phyloP scores from a whole-genome alignment of 768 basidiomycete species.

The Boletus tomentosulus region DNA sequence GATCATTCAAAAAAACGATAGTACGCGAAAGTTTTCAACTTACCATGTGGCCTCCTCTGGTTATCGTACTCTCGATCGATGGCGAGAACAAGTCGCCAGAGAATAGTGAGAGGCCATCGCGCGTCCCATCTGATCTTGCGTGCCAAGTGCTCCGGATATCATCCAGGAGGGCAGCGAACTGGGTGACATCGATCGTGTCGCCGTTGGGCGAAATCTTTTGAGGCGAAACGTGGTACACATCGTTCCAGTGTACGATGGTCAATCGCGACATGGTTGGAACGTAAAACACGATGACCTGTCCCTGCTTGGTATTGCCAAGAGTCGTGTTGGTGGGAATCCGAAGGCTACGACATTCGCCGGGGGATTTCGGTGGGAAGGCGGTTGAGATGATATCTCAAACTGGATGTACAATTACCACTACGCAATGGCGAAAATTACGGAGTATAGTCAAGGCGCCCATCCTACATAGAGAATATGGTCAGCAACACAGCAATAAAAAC shows the following conservation, averaged over 20 bases:
- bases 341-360: neutral
- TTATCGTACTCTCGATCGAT: slow-evolving; percentile 80
- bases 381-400: neutral
- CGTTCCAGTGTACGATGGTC: slow-evolving; percentile 30
- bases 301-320: neutral
- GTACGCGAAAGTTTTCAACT: slow-evolving; percentile 8
- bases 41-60: slow-evolving; percentile 90
- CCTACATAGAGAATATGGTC: neutral
- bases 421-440: neutral
- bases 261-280: slow-evolving; percentile 33
- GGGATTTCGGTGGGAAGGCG: neutral
- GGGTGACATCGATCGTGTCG: slow-evolving; percentile 77
- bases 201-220: slow-evolving; percentile 56
- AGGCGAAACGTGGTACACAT: slow-evolving; percentile 17
- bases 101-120: slow-evolving; percentile 77
- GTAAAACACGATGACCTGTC: neutral
- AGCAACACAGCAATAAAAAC: neutral
- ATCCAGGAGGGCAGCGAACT: slow-evolving; percentile 71
- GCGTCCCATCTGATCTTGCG: slow-evolving; percentile 41
- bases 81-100: slow-evolving; percentile 90
- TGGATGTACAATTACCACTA: neutral
- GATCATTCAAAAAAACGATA: neutral
- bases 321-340: neutral
- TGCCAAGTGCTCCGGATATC: slow-evolving; percentile 58
- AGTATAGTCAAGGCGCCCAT: neutral